A percentile compares a stretch with the other conserved stretches of the same genome.
These are phyloP conservation scores for Gossypium turneri DNA, from an alignment of 345 rosid species.

Conservation along the genomic window DNA sequence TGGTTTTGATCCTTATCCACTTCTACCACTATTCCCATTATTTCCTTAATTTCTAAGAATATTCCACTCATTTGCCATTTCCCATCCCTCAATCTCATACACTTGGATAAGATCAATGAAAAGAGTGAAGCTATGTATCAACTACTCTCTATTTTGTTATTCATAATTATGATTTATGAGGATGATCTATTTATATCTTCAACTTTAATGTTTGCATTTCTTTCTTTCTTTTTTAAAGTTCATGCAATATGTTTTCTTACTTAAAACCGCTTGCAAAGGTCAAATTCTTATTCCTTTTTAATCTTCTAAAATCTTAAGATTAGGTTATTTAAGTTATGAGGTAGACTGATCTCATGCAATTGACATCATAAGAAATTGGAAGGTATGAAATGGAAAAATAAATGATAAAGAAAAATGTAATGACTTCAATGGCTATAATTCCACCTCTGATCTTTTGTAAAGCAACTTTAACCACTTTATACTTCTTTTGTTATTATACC, in stretches of 20 bases:
- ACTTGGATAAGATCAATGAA: not conserved
- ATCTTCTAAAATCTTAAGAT: no score
- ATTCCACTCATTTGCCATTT: not conserved
- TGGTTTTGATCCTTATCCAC: not conserved
- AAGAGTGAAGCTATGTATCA: not conserved
- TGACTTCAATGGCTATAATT: constrained; percentile 1
- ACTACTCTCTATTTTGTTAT: not conserved
- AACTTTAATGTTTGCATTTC: no score
- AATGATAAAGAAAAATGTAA: not conserved
- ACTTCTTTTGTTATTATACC: not conserved
- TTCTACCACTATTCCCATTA: not conserved
- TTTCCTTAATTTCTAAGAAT: not conserved
- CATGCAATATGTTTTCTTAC: no score
- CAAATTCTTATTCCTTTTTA: no score
- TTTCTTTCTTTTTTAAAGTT: no score
- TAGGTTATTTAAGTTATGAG: no score
- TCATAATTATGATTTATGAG: not conserved
- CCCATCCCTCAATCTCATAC: not conserved
- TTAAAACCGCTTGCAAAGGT: no score
- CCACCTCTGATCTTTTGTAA: not conserved
- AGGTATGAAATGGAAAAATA: not conserved
- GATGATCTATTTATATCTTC: no score
- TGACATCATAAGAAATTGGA: not conserved
- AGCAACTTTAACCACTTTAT: constrained; percentile 1
- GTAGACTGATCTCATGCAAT: not conserved